Evolutionary conservation across 768 basidiomycete species (phyloP), one percentile per base, ranked within the genome.

Genomic region (Erythrobasidium yunnanense): DNA sequence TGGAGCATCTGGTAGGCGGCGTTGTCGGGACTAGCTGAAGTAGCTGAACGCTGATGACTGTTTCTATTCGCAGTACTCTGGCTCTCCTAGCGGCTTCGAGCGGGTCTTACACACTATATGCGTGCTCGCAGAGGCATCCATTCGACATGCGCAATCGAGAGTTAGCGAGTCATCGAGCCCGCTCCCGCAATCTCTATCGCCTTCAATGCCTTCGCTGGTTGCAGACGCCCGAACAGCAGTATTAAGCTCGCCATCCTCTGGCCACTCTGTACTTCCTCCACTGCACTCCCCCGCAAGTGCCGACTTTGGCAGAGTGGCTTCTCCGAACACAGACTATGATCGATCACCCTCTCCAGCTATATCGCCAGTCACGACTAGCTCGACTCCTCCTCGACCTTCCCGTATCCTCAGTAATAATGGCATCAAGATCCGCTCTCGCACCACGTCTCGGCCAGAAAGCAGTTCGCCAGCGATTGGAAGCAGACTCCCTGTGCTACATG

Each of bases 101-200:
- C 25, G 63, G 29, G 67, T 68, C 4, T 25, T 68, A 4, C 67
- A 68, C 51, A 65, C 63, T 18, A 38, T 66, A 13, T 56, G 54
- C 42, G 27, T 49, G 17, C 47, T 66, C 20, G 66, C 66, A 33
- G 45, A 50, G 47, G 54, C 54, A 4, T 11, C 38, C 11, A n/a
- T n/a, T n/a, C n/a, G n/a, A 11, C 38, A 42, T 42, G 38, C 38
- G 38, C 38, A 11, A 42, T 11, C 38, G n/a, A n/a, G 38, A n/a
- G 11, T 11, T n/a, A 42, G 38, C 38, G 38, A 42, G 38, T n/a
- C 38, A 11, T n/a, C 38, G 11, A 11, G 38, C n/a, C 38, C 11
- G n/a, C 38, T 11, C 11, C 38, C 11, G 38, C n/a, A 42, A 42
- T n/a, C 11, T 42, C 38, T n/a, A n/a, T n/a, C n/a, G n/a, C n/a